Evolutionary conservation across 192 early-diverging fungal species (phyloP).

Genomic region (Chytriomyces sp.): DNA sequence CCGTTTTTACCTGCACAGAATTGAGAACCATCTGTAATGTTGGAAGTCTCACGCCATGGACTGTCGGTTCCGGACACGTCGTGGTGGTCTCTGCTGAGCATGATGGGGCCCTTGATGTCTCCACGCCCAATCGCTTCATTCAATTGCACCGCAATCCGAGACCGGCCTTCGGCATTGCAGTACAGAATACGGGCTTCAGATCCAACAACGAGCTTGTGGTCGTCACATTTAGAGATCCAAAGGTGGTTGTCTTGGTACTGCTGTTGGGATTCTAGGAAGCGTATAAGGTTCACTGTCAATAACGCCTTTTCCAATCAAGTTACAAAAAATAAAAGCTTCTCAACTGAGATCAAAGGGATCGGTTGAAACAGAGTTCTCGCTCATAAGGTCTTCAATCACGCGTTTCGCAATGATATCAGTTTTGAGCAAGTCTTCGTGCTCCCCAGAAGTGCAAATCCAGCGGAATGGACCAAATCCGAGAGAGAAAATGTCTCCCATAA

Average conservation of each 20-base stretch:
- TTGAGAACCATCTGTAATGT: constrained; percentile 20
- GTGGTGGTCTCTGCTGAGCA: constrained; percentile 37
- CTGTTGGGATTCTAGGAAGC: constrained; percentile 8
- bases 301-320: neutral
- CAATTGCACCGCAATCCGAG: constrained; percentile 16
- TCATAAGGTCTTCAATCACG: constrained; percentile 23
- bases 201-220: constrained; percentile 36
- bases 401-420: constrained; percentile 30
- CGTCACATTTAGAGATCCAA: constrained; percentile 35
- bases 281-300: too few relatives aligned
- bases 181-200: constrained; percentile 38
- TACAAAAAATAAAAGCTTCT: neutral
- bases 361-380: constrained; percentile 11
- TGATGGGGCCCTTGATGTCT: constrained; percentile 25
- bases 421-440: constrained; percentile 22
- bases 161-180: constrained; percentile 32
- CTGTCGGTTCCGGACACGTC: constrained; percentile 33
- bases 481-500: constrained; percentile 40
- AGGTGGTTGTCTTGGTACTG: constrained; percentile 34
- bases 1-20: constrained; percentile 22
- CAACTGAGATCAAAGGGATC: constrained; percentile 11
- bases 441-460: constrained; percentile 34
- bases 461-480: constrained; percentile 38
- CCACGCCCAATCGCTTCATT: constrained; percentile 32
- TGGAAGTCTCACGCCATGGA: constrained; percentile 26